These are phyloP conservation scores for Phytophthora chlamydospora DNA, from an alignment of 352 stramenopile genomes.

Conservation along the genomic window DNA sequence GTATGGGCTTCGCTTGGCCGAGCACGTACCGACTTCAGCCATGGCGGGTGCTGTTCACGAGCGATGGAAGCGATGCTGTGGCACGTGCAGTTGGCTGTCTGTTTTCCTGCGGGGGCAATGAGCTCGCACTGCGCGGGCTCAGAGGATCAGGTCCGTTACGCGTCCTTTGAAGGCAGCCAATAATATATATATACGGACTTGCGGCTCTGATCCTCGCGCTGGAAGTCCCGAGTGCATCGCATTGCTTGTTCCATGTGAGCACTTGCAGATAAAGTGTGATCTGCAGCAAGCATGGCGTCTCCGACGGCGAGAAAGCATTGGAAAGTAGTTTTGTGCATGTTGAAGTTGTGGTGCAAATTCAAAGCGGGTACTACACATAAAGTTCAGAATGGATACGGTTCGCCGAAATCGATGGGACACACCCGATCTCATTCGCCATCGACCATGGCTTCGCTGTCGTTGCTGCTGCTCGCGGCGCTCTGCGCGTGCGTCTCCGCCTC, in stretches of 20 bases:
- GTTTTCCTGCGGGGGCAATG: not conserved
- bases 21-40: conserved; percentile 34
- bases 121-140: not conserved
- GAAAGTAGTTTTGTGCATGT: not conserved
- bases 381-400: too few relatives aligned
- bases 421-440: conserved; percentile 14
- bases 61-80: conserved; percentile 1
- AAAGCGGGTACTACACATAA: too few relatives aligned
- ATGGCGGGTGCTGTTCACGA: conserved; percentile 15
- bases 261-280: too few relatives aligned
- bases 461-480: conserved; percentile 24
- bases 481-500: conserved; percentile 5
- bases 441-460: conserved; percentile 20
- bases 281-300: too few relatives aligned
- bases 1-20: too few relatives aligned
- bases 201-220: too few relatives aligned
- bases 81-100: not conserved
- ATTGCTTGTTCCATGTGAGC: too few relatives aligned
- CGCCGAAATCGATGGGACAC: not conserved
- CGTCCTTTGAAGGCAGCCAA: conserved; percentile 16
- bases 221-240: too few relatives aligned
- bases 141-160: conserved; percentile 20
- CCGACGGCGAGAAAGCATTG: too few relatives aligned
- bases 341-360: conserved; percentile 2
- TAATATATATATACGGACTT: too few relatives aligned